Evolutionary conservation across 345 rosid genomes (phyloP).

Genomic region (Citrus trifoliata): DNA sequence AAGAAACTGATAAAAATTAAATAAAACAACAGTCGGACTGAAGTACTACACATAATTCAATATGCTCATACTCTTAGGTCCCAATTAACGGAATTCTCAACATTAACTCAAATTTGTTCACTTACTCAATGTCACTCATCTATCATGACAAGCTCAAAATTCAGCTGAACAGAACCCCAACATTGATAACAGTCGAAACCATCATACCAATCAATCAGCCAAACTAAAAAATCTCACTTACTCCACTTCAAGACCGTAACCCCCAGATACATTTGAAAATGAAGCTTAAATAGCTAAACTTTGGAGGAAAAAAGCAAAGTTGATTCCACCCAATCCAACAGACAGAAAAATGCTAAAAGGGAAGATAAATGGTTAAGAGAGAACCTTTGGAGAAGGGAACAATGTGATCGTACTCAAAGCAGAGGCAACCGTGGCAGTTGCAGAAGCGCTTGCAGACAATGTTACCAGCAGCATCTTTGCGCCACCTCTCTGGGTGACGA

Average conservation of each 20-base stretch:
- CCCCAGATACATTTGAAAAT: background rate
- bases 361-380: background rate
- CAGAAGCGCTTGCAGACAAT: slow-evolving; percentile 83
- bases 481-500: slow-evolving; percentile 97
- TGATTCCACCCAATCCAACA: no score
- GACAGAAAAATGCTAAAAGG: background rate
- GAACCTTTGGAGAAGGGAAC: slow-evolving; percentile 86
- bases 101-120: background rate
- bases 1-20: background rate
- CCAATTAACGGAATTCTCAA: background rate
- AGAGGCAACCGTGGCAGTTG: slow-evolving; percentile 89
- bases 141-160: background rate
- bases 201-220: no score
- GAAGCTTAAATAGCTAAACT: background rate
- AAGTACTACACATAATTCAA: background rate
- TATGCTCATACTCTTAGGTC: background rate
- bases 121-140: background rate
- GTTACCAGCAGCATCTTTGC: slow-evolving; percentile 88
- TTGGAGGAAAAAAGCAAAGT: background rate
- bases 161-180: background rate
- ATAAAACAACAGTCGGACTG: background rate
- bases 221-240: background rate
- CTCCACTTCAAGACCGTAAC: background rate
- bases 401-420: slow-evolving; percentile 93
- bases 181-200: background rate